These are phyloP conservation scores for Lasiodiplodia theobromae DNA, from an alignment of 2,329 filamentous ascomycete genomes.

Conservation along the genomic window DNA sequence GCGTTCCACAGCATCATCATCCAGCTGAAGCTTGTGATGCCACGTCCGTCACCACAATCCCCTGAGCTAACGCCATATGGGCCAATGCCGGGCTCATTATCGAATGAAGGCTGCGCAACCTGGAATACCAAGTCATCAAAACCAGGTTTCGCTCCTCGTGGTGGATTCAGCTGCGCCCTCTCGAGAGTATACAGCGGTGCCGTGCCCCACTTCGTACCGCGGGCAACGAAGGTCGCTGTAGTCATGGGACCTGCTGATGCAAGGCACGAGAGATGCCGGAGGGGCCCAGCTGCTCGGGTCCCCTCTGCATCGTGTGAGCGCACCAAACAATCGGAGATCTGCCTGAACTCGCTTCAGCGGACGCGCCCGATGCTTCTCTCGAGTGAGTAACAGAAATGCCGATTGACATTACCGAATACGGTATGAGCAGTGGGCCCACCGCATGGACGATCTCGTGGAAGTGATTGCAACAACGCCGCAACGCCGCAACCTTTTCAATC, in stretches of 20 bases:
- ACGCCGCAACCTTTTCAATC: not conserved
- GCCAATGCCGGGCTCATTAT: slow-evolving; percentile 3
- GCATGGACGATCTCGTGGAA: not conserved
- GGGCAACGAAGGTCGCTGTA: not conserved
- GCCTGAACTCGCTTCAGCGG: not conserved
- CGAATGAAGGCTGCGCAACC: not conserved
- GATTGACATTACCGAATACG: not conserved
- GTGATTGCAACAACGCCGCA: not conserved
- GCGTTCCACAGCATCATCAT: slow-evolving; percentile 34
- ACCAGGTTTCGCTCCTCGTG: slow-evolving; percentile 9
- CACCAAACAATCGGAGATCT: not conserved
- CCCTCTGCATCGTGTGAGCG: not conserved
- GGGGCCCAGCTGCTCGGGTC: not conserved
- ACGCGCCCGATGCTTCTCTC: not conserved
- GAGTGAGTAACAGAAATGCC: not conserved
- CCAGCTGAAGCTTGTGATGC: slow-evolving; percentile 10
- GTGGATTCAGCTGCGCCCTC: not conserved
- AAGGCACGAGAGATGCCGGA: slow-evolving; percentile 9
- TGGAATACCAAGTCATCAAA: not conserved
- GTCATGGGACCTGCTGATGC: slow-evolving; percentile 15
- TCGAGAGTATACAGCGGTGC: not conserved
- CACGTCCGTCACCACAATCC: slow-evolving; percentile 9
- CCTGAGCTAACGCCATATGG: slow-evolving; percentile 26
- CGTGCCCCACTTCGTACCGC: slow-evolving; percentile 8
- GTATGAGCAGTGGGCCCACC: not conserved